Percentiles rank a stretch among this genome's conserved stretches.
These are phyloP conservation scores for Leccinum arenicola DNA, from an alignment of 768 basidiomycete genomes.

Conservation along the genomic window DNA sequence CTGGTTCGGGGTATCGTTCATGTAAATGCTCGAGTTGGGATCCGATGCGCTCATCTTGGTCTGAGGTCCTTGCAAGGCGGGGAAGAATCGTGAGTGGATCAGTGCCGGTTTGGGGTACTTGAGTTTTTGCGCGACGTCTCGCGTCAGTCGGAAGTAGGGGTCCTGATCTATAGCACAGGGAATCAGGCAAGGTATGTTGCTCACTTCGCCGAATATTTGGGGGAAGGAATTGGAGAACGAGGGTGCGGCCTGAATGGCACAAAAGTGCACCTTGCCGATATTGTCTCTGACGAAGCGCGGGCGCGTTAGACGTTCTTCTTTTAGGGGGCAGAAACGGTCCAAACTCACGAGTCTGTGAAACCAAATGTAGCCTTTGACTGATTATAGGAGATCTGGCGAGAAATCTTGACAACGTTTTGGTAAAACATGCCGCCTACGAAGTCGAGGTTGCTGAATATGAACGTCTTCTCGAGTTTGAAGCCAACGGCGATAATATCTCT, in stretches of 20 bases:
- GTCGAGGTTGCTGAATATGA: slow-evolving; percentile 93
- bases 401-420: slow-evolving; percentile 89
- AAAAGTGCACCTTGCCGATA: slow-evolving; percentile 97
- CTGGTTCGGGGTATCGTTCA: slow-evolving; percentile 88
- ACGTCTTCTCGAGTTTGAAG: slow-evolving; percentile 87
- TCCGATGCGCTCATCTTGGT: slow-evolving; percentile 99
- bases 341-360: slow-evolving; percentile 87
- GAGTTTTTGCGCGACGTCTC: slow-evolving; percentile 90
- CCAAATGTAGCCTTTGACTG: slow-evolving; percentile 96
- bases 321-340: not conserved
- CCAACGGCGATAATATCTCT: slow-evolving; percentile 96
- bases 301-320: not conserved
- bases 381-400: slow-evolving; percentile 88
- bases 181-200: slow-evolving; percentile 89
- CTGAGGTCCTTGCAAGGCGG: slow-evolving; percentile 95
- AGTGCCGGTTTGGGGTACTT: slow-evolving; percentile 95
- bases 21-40: slow-evolving; percentile 89
- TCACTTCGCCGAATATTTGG: slow-evolving; percentile 84
- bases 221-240: slow-evolving; percentile 99
- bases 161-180: slow-evolving; percentile 99
- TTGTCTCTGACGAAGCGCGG: slow-evolving; percentile 68
- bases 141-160: slow-evolving; percentile 95
- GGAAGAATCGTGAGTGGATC: slow-evolving; percentile 96
- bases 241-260: slow-evolving; percentile 91
- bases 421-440: slow-evolving; percentile 94